Conservation (phyloP, 192 early-diverging fungal genomes). For the Coemansia sp. region DNA sequence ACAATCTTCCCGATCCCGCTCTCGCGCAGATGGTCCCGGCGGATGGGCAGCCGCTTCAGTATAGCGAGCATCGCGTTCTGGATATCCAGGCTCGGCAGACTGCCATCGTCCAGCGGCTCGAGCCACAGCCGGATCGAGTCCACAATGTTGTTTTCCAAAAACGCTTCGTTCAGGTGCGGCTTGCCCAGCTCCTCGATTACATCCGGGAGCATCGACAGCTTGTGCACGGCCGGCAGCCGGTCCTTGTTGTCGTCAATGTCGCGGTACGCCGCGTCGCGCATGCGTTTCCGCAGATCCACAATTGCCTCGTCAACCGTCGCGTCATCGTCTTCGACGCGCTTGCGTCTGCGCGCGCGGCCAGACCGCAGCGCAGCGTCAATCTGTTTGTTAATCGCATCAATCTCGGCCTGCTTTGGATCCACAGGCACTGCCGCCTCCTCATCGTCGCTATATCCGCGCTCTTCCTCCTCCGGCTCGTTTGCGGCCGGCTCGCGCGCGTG, state of each 20-base stretch:
- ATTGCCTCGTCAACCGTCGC: constrained; percentile 49
- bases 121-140: constrained; percentile 85
- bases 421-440: constrained; percentile 10
- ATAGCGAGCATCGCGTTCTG: constrained; percentile 75
- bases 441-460: no score
- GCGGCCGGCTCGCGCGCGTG: no score
- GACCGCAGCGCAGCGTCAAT: constrained; percentile 45
- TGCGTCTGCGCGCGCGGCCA: constrained; percentile 39
- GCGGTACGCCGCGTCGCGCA: constrained; percentile 51
- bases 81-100: constrained; percentile 86
- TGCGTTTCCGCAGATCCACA: constrained; percentile 47
- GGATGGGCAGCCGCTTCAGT: constrained; percentile 70
- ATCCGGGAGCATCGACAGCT: constrained; percentile 50
- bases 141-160: constrained; percentile 82
- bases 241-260: constrained; percentile 54
- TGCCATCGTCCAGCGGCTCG: constrained; percentile 85
- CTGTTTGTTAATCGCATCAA: constrained; percentile 41
- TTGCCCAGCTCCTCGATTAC: constrained; percentile 47
- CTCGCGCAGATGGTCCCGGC: constrained; percentile 72
- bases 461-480: not conserved
- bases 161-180: constrained; percentile 64
- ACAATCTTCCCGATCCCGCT: constrained; percentile 83
- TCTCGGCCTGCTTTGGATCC: constrained; percentile 47
- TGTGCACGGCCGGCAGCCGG: constrained; percentile 49
- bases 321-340: constrained; percentile 51